phyloP scores from a whole-genome alignment of 352 stramenopile species.

The Globisporangium yorkense region DNA sequence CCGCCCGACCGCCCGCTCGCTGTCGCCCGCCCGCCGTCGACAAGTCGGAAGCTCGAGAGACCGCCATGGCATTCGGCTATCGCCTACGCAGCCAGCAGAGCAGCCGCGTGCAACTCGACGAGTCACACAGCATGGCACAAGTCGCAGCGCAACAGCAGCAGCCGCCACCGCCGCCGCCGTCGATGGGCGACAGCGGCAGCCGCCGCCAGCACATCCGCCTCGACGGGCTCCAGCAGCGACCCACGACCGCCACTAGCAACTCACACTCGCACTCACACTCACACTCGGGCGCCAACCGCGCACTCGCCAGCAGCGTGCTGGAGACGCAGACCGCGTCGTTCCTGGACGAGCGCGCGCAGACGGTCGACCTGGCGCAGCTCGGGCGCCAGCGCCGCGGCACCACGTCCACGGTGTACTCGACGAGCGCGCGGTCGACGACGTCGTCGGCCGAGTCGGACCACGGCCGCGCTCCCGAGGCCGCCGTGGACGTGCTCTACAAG shows the following conservation, averaged over 20 bases:
- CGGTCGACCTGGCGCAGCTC: slow-evolving; percentile 1
- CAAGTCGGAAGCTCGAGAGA: not conserved
- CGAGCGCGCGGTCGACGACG: slow-evolving; percentile 1
- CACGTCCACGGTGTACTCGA: slow-evolving; percentile 8
- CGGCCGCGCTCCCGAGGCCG: not conserved
- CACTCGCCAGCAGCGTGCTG: slow-evolving; percentile 1
- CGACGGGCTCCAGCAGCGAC: slow-evolving; percentile 1
- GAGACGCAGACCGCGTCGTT: slow-evolving; percentile 4
- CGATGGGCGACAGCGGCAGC: slow-evolving; percentile 3
- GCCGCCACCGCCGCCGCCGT: not conserved
- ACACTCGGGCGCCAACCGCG: not conserved
- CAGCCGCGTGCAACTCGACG: slow-evolving; percentile 5
- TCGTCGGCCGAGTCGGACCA: slow-evolving; percentile 3
- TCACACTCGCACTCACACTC: not conserved
- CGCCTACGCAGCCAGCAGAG: slow-evolving; percentile 8
- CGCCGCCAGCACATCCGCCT: slow-evolving; percentile 7
- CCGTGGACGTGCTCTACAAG: slow-evolving; percentile 31
- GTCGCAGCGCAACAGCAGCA: not conserved
- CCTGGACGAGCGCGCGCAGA: slow-evolving; percentile 1
- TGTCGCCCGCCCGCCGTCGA: not conserved
- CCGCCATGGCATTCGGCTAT: slow-evolving; percentile 14
- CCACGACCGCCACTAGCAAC: not conserved
- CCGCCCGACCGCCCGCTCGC: not conserved
- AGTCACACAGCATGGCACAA: not conserved
- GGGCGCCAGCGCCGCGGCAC: slow-evolving; percentile 2